A percentile compares a stretch with the other conserved stretches of the same genome.
phyloP scores from a whole-genome alignment of 345 rosid species.

The Psidium friedrichsthalianum region DNA sequence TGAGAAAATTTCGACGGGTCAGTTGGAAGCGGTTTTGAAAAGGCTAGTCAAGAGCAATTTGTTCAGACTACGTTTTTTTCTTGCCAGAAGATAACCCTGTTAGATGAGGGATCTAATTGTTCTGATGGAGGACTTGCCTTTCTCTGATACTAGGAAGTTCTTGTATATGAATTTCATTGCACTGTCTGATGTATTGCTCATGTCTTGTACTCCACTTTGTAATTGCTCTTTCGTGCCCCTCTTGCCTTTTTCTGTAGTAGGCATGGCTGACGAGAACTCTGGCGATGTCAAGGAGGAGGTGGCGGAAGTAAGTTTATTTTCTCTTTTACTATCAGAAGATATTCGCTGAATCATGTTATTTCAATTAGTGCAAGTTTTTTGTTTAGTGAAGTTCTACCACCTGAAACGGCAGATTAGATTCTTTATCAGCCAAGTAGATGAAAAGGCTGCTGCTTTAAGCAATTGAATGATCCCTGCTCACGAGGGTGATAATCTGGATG shows the following conservation, averaged over 20 bases:
- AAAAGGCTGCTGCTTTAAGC: background rate
- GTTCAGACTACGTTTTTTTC: background rate
- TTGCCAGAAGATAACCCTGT: background rate
- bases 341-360: background rate
- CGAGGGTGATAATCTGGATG: background rate
- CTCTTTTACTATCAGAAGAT: background rate
- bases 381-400: background rate
- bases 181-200: background rate
- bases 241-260: background rate
- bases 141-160: background rate
- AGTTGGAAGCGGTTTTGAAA: background rate
- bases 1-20: background rate
- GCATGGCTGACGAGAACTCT: slow-evolving; percentile 40
- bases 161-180: background rate
- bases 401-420: background rate
- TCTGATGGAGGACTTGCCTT: background rate
- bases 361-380: background rate
- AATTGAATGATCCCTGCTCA: background rate
- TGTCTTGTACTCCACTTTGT: background rate
- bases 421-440: background rate
- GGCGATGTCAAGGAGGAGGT: slow-evolving; percentile 42
- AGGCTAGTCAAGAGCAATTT: background rate
- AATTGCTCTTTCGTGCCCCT: background rate
- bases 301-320: slow-evolving; percentile 25
- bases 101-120: background rate